Conservation (phyloP, 2,329 filamentous ascomycete species). For the Colletotrichum somersetense region DNA sequence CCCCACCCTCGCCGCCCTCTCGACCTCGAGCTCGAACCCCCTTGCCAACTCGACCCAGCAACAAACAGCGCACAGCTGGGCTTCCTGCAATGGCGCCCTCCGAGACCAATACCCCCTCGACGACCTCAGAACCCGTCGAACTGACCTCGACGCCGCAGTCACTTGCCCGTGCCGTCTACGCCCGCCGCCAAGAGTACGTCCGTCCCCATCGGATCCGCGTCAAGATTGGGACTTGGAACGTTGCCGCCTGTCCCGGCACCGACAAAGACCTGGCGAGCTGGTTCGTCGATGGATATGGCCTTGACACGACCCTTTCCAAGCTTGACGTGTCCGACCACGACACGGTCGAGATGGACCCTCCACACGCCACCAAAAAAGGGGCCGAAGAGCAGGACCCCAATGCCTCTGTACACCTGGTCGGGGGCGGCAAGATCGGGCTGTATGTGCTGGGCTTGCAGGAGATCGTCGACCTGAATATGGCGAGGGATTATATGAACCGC, state of each 20-base stretch:
- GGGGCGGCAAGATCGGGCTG: conserved; percentile 80
- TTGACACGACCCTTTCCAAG: conserved; percentile 73
- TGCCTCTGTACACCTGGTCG: conserved; percentile 59
- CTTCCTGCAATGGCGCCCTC: conserved; percentile 28
- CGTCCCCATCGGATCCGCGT: conserved; percentile 80
- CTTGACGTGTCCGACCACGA: conserved; percentile 60
- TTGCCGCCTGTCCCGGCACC: conserved; percentile 84
- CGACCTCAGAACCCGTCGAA: conserved; percentile 59
- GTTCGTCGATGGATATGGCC: conserved; percentile 84
- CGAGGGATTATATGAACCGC: conserved; percentile 79
- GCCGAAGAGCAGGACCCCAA: conserved; percentile 47
- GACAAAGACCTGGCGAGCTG: conserved; percentile 90
- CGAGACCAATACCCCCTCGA: conserved; percentile 44
- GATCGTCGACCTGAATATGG: conserved; percentile 85
- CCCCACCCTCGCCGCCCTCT: background rate
- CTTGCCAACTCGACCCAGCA: conserved; percentile 6
- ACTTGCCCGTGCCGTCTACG: conserved; percentile 75
- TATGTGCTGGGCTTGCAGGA: conserved; percentile 95
- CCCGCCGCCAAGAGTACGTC: conserved; percentile 83
- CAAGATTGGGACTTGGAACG: conserved; percentile 97
- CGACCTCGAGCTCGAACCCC: background rate
- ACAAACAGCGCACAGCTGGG: conserved; percentile 14
- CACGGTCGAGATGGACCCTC: conserved; percentile 47
- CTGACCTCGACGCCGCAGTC: conserved; percentile 64
- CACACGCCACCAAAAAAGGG: conserved; percentile 11